phyloP scores from a whole-genome alignment of 192 early-diverging fungal species.

The Bifiguratus adelaidae region DNA sequence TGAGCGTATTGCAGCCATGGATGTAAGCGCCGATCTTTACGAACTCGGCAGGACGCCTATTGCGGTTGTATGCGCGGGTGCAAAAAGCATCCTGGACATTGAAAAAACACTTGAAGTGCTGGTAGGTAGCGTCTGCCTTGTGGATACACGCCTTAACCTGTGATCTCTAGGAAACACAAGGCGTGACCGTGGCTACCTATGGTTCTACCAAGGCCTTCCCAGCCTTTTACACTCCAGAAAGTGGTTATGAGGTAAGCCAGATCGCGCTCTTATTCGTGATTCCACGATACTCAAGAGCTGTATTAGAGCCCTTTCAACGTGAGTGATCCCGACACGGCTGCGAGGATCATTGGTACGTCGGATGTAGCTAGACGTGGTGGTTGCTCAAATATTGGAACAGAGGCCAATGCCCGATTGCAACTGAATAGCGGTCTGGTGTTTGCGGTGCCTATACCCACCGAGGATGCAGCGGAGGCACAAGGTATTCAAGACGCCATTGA shows the following conservation, averaged over 20 bases:
- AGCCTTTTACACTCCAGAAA: conserved; percentile 79
- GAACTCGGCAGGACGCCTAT: conserved; percentile 88
- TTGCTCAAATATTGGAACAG: too few species aligned
- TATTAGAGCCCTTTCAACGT: conserved; percentile 45
- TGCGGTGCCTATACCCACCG: conserved; percentile 79
- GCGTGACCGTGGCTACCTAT: conserved; percentile 81
- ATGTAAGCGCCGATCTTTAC: conserved; percentile 86
- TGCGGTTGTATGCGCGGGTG: conserved; percentile 92
- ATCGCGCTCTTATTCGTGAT: too few species aligned
- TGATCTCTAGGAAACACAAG: conserved; percentile 64
- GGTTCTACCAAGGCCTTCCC: conserved; percentile 65
- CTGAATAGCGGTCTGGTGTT: conserved; percentile 76
- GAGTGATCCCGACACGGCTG: conserved; percentile 35
- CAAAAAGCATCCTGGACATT: conserved; percentile 94
- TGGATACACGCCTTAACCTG: not conserved
- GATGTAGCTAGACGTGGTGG: too few species aligned
- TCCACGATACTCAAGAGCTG: too few species aligned
- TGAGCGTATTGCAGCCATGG: conserved; percentile 41
- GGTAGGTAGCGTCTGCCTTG: conserved; percentile 9
- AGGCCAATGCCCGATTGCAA: conserved; percentile 46
- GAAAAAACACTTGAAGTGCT: conserved; percentile 82
- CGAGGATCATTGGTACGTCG: conserved; percentile 38
- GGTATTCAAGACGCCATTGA: conserved; percentile 62
- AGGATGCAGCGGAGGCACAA: conserved; percentile 44
- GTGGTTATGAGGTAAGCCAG: conserved; percentile 47